Percentiles rank a stretch among this genome's conserved stretches.
phyloP scores from a whole-genome alignment of 441 rosid species.

The Capsella rubella region DNA sequence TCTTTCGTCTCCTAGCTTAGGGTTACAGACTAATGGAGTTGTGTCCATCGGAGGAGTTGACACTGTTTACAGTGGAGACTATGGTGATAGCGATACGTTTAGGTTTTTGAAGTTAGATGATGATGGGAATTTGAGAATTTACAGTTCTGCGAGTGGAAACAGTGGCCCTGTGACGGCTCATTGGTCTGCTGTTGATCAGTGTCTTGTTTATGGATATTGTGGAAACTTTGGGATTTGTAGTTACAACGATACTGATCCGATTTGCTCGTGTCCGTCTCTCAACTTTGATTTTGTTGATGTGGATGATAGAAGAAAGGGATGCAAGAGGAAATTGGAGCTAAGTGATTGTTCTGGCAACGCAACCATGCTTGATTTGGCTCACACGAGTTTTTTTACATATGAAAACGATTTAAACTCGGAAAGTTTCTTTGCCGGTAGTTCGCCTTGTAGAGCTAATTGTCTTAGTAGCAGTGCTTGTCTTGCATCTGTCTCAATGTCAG shows the following conservation, averaged over 20 bases:
- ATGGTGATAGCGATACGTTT: slow-evolving; percentile 59
- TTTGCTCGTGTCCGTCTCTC: slow-evolving; percentile 69
- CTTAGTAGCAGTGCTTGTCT: slow-evolving; percentile 55
- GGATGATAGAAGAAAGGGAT: slow-evolving; percentile 64
- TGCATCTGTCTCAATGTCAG: slow-evolving; percentile 72
- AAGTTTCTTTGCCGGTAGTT: slow-evolving; percentile 57
- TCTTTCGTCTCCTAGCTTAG: slow-evolving; percentile 56
- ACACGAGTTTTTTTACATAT: slow-evolving; percentile 56
- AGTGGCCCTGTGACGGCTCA: slow-evolving; percentile 42
- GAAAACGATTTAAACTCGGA: slow-evolving; percentile 49
- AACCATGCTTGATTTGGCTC: slow-evolving; percentile 61
- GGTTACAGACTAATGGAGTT: slow-evolving; percentile 59
- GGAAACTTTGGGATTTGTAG: slow-evolving; percentile 76
- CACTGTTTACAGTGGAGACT: slow-evolving; percentile 69
- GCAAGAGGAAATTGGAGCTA: slow-evolving; percentile 66
- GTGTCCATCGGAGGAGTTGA: slow-evolving; percentile 47
- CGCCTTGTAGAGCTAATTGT: slow-evolving; percentile 67
- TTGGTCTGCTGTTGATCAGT: slow-evolving; percentile 78
- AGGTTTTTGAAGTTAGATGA: slow-evolving; percentile 65
- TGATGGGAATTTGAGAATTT: slow-evolving; percentile 84
- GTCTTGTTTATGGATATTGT: slow-evolving; percentile 73
- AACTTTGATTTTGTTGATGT: slow-evolving; percentile 69
- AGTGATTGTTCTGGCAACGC: slow-evolving; percentile 57
- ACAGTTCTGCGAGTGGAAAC: slow-evolving; percentile 49
- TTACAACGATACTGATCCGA: slow-evolving; percentile 56